A percentile compares a stretch with the other conserved stretches of the same genome.
These are phyloP conservation scores for Gleditsia sinensis DNA, from an alignment of 306 rosid species.

Conservation along the genomic window DNA sequence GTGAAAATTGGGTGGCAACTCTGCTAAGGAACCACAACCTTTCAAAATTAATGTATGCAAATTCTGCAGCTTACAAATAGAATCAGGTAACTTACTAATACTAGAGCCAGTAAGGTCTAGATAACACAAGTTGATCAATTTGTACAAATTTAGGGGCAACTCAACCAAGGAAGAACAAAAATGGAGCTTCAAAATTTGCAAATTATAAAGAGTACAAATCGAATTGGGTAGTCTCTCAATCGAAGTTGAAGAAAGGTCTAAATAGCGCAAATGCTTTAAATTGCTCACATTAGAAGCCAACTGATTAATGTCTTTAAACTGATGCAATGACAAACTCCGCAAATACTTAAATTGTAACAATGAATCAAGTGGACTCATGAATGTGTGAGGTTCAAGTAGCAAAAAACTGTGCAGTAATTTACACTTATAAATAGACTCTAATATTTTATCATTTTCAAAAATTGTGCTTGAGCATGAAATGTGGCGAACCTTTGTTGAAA, in stretches of 20 bases:
- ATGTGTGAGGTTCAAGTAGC: background rate
- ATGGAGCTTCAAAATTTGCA: background rate
- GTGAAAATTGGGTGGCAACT: background rate
- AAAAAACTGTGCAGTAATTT: background rate
- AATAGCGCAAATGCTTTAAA: background rate
- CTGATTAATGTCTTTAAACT: background rate
- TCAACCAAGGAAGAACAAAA: background rate
- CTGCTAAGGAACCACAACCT: background rate
- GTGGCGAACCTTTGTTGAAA: background rate
- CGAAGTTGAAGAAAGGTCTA: background rate
- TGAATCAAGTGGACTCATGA: background rate
- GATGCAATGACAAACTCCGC: background rate
- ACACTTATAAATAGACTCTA: background rate
- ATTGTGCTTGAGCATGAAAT: background rate
- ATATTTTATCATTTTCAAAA: accelerated
- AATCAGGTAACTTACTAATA: background rate
- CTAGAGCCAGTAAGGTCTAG: background rate
- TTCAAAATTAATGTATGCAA: background rate
- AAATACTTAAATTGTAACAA: background rate
- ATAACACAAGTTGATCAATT: background rate
- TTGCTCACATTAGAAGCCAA: background rate
- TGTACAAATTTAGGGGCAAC: background rate
- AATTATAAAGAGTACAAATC: background rate
- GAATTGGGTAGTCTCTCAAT: background rate
- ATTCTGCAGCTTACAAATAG: background rate